phyloP scores from a whole-genome alignment of 2,329 filamentous ascomycete species.

The Monilinia laxa region DNA sequence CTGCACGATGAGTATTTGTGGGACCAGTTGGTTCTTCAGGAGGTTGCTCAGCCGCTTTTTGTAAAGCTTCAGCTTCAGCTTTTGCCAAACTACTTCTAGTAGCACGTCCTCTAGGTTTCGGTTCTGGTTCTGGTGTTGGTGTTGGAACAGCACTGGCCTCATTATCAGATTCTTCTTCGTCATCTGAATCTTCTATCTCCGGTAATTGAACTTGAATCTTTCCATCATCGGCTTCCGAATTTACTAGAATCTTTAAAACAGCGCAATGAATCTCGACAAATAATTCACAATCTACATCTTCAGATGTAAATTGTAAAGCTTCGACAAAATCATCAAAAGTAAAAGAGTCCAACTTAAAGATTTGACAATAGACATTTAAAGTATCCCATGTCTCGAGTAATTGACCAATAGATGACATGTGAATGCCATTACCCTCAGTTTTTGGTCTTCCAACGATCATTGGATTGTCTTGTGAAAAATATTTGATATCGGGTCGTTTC shows the following conservation, averaged over 20 bases:
- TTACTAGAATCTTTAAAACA: conserved; percentile 81
- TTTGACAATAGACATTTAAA: conserved; percentile 94
- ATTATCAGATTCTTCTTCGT: conserved; percentile 64
- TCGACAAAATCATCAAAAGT: conserved; percentile 96
- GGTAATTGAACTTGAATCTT: conserved; percentile 78
- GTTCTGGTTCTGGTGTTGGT: conserved; percentile 69
- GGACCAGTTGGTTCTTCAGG: conserved; percentile 48
- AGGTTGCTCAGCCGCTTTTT: conserved; percentile 45
- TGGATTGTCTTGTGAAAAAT: conserved; percentile 66
- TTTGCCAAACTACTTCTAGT: conserved; percentile 86
- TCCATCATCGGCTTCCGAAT: conserved; percentile 70
- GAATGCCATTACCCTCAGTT: conserved; percentile 59
- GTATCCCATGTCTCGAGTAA: conserved; percentile 94
- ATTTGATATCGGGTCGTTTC: conserved; percentile 74
- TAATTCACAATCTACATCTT: conserved; percentile 75
- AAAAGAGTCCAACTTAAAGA: conserved; percentile 92
- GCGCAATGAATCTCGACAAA: conserved; percentile 91
- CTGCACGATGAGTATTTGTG: conserved; percentile 62
- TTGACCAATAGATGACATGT: conserved; percentile 81
- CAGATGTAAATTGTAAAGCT: conserved; percentile 74
- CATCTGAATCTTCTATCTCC: conserved; percentile 64
- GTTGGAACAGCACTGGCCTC: conserved; percentile 53
- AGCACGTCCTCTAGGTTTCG: conserved; percentile 65
- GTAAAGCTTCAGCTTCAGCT: conserved; percentile 68
- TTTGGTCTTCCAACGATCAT: conserved; percentile 49